Base-by-base conservation (phyloP, 768 basidiomycete genomes). In the Lyophyllum shimeji region DNA sequence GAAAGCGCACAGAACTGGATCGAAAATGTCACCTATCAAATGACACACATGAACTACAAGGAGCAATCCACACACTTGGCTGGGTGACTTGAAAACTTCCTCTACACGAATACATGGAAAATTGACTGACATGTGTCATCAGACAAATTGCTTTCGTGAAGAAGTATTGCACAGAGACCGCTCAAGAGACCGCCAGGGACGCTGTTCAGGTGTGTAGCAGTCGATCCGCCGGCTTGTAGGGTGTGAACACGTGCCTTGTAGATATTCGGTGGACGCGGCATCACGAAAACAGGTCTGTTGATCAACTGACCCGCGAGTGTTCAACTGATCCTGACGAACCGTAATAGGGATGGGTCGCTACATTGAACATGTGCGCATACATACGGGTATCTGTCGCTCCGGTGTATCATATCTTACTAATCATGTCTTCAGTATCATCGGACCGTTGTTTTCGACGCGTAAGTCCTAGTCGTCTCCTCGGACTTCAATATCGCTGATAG, bases 1-100 rank as follows among this genome's bases (percentile, higher is more conserved):
- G 80, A 82, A 61, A 76, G 77, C 47, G 76, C 76, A 0, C 90
- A 92, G 68, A 78, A 74, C 31, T 92, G 89, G 90, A 72, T 93
- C n/a, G 92, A 95, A 74, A 86, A 84, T 62, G 78, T 94, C 60
- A 93, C 91, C 0, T 86, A 86, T 69, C 91, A 93, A 70, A 92
- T 93, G 90, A 83, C 79, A 69, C 84, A 89, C 59, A 91, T 93
- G 91, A 82, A 80, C n/a, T 90, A 91, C 68, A 84, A 84, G 65
- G 82, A 90, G 64, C 89, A 90, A 69, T 82, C 89, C 0, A 74
- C 76, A 49, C 81, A 85, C 56, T 81, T 91, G 3, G 90, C 89
- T 20, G 90, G 89, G 82, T 85, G 57, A 57, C 74, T 68, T 4
- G 45, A 42, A 37, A 43, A 24, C 7, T n/a, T 23, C 2, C n/a